These are phyloP conservation scores for Keithomyces neogunnii DNA, from an alignment of 2,329 filamentous ascomycete species.

Conservation along the genomic window DNA sequence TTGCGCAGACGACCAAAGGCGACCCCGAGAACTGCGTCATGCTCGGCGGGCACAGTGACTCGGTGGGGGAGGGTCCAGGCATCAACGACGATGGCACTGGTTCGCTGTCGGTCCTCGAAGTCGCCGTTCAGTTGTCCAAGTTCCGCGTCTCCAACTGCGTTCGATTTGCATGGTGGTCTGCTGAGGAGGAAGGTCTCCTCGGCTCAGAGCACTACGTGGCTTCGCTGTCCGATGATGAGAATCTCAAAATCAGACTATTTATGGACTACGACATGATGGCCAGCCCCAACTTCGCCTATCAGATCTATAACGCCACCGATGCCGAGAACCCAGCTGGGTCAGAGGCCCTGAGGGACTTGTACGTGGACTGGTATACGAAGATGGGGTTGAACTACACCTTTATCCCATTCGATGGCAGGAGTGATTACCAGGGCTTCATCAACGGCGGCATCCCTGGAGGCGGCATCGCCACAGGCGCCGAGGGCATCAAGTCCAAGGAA, in stretches of 20 bases:
- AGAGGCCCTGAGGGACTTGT: slow-evolving; percentile 58
- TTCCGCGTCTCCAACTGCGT: slow-evolving; percentile 57
- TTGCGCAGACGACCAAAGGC: slow-evolving; percentile 52
- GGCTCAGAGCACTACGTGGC: slow-evolving; percentile 55
- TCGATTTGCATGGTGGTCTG: slow-evolving; percentile 60
- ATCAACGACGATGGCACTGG: slow-evolving; percentile 76
- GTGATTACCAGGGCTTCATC: slow-evolving; percentile 74
- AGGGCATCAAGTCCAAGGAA: slow-evolving; percentile 63
- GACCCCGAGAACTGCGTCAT: slow-evolving; percentile 57
- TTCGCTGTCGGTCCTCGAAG: slow-evolving; percentile 51
- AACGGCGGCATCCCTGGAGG: slow-evolving; percentile 63
- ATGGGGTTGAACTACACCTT: slow-evolving; percentile 58
- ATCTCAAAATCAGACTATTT: slow-evolving; percentile 53
- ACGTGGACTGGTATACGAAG: slow-evolving; percentile 56
- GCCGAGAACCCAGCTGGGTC: slow-evolving; percentile 62
- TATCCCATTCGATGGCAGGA: slow-evolving; percentile 69
- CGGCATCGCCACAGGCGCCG: slow-evolving; percentile 70
- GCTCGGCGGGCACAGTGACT: slow-evolving; percentile 57
- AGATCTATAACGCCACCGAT: slow-evolving; percentile 66
- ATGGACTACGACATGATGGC: slow-evolving; percentile 66
- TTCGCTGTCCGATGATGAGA: slow-evolving; percentile 47
- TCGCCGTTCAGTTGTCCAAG: slow-evolving; percentile 49
- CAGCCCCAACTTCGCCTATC: slow-evolving; percentile 57
- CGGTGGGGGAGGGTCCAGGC: slow-evolving; percentile 55
- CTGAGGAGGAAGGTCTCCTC: slow-evolving; percentile 57